Base-by-base conservation (phyloP, 2,329 filamentous ascomycete species). In the Alternaria sp. region DNA sequence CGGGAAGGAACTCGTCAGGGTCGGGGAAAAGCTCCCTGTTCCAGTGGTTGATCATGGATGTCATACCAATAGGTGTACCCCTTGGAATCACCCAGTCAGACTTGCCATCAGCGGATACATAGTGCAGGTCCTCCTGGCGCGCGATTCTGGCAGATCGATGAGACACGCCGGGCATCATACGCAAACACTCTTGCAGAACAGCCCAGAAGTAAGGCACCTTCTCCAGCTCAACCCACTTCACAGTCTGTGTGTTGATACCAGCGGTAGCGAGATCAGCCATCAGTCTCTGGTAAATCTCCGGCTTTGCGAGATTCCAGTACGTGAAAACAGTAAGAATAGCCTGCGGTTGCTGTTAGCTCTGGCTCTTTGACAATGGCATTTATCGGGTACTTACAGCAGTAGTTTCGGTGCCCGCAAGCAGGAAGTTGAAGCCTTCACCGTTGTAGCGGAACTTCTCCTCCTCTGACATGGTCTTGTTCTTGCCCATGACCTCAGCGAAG, bases 291-390 rank as follows among this genome's bases (percentile, higher is more conserved):
- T 72, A 68, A 17, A 73, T 36, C 26, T 64, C 46, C 32, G 70
- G 75, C 26, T 73, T 77, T 45, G 70, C 73, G 13, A 77, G 76
- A 3, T 83, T 65, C 72, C 76, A 73, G 65, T 76, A 79, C 6
- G 75, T 67, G 54, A 74, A 72, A 15, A 74, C 69, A 5, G 77
- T 69, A 11, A 80, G 72, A n/a, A 73, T 73, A 51, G 56, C 75
- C 72, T 65, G 63, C 40, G 12, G 44, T 64, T 65, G 67, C 63
- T 15, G 67, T 68, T 19, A 77, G 68, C 15, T 66, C 36, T 12
- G 11, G 19, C 12, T 15, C 21, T 4, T 46, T 11, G 17, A 23
- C 2, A 6, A 15, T 11, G 1, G 26, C 21, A 19, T 44, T n/a
- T 4, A 10, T 25, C 3, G 2, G 15, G 55, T 23, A 65, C 67